phyloP scores from a whole-genome alignment of 768 basidiomycete species.

The Rhodotorula kratochvilovae region DNA sequence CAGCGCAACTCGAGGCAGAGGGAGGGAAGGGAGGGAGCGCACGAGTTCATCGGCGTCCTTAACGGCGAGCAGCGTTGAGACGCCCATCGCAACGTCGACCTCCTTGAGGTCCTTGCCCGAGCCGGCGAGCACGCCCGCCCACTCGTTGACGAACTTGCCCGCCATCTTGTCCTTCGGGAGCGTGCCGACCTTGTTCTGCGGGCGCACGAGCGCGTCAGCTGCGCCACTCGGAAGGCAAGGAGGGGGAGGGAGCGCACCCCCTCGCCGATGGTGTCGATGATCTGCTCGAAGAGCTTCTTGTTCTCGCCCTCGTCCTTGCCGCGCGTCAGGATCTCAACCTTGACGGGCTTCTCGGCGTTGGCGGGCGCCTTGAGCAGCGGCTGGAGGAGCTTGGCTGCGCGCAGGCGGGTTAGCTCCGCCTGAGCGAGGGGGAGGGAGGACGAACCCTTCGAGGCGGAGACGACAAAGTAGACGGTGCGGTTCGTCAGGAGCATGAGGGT shows the following conservation, averaged over 20 bases:
- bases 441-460: conserved; percentile 57
- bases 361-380: conserved; percentile 15
- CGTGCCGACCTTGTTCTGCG: conserved; percentile 62
- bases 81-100: conserved; percentile 69
- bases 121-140: conserved; percentile 53
- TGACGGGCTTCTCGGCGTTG: conserved; percentile 47
- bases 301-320: conserved; percentile 47
- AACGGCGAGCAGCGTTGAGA: conserved; percentile 73
- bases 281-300: conserved; percentile 38
- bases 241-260: conserved; percentile 15
- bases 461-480: conserved; percentile 67
- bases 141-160: conserved; percentile 82
- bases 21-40: not conserved
- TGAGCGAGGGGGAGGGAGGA: not conserved
- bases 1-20: not conserved
- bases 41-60: conserved; percentile 92
- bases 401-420: not conserved
- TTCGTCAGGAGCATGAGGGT: conserved; percentile 80
- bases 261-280: conserved; percentile 33
- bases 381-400: conserved; percentile 38
- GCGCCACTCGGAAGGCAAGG: no score
- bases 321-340: conserved; percentile 63
- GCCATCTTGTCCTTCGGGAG: conserved; percentile 75
- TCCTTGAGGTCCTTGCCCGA: conserved; percentile 57
- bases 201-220: not conserved